These are phyloP conservation scores for Wickerhamiella spandovensis DNA, from an alignment of 805 yeast species.

Conservation along the genomic window DNA sequence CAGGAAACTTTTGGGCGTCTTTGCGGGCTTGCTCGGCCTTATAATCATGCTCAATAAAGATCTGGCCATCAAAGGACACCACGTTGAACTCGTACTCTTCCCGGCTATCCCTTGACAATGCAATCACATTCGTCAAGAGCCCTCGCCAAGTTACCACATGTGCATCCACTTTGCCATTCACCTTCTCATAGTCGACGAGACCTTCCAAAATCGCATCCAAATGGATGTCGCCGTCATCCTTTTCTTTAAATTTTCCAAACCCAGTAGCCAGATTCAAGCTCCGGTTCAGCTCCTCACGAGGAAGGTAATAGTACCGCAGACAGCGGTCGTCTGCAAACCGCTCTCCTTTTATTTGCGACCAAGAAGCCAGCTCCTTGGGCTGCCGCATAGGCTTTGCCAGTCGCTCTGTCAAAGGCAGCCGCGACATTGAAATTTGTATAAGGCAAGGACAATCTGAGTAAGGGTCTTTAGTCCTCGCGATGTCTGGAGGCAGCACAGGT, in stretches of 20 bases:
- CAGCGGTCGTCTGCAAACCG: conserved; percentile 36
- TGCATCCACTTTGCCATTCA: conserved; percentile 35
- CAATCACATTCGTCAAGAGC: conserved; percentile 57
- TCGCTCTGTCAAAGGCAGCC: conserved; percentile 18
- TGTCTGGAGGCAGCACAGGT: no score
- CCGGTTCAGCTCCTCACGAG: conserved; percentile 50
- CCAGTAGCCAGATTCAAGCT: conserved; percentile 55
- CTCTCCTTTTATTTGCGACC: conserved; percentile 40
- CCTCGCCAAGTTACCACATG: conserved; percentile 82
- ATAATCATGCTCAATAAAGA: conserved; percentile 31
- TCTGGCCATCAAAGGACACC: conserved; percentile 46
- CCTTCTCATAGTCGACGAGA: conserved; percentile 41
- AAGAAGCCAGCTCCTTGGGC: conserved; percentile 70
- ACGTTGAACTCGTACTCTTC: conserved; percentile 51
- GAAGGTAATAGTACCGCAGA: conserved; percentile 65
- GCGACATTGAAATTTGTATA: conserved; percentile 1
- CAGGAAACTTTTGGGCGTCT: conserved; percentile 12
- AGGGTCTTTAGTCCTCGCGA: no score
- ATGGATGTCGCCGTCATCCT: conserved; percentile 30
- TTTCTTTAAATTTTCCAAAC: conserved; percentile 45
- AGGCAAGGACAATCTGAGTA: neutral
- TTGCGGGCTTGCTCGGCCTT: conserved; percentile 8
- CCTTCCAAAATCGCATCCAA: conserved; percentile 47
- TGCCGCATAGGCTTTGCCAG: conserved; percentile 53
- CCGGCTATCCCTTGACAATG: conserved; percentile 31